Evolutionary conservation across 208 protist species (phyloP), one percentile per base, ranked within the genome.

Genomic region (Hexamita inflata): DNA sequence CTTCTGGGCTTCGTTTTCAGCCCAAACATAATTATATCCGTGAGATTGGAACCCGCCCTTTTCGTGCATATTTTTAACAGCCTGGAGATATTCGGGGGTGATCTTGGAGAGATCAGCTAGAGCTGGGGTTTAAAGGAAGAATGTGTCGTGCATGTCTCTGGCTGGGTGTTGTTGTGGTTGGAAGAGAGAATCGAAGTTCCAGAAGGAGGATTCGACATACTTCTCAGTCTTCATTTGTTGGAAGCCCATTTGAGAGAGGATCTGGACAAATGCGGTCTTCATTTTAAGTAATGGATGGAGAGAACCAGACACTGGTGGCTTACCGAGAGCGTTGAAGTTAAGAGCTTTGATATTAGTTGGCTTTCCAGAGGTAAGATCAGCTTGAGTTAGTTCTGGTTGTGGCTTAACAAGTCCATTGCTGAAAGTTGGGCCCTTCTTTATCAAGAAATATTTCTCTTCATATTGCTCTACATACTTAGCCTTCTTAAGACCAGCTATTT

Each of bases 151-250:
- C 49, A 89, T 80, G 79, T 99, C 97, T 66, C 97, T 87, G 9
- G 95, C 95, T 19, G 97, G 96, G 86, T 99, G 97, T 82, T 97
- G 89, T 87, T 99, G 96, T 39, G 95, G 94, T 85, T 98, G 94
- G 82, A 98, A 98, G 60, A 99, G 90, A 9, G 95, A 85, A 84
- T 99, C 97, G 82, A 99, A 99, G 89, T 99, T 99, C 96, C 96
- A 99, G 87, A 99, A 99, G 32, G 92, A 96, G 59, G 84, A 91
- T 85, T 99, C 96, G 35, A 98, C 93, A 85, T 89, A 99, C 68
- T 92, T 88, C 78, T 95, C 90, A 35, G 97, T 99, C 53, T 89
- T 84, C 97, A 99, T 99, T 88, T 99, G 95, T 78, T 94, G 86
- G 86, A 99, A 99, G 26, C 91, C 91, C 90, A 95, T 91, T 62